These are phyloP conservation scores for Afroboletus lepidellus DNA, from an alignment of 1,284 basidiomycete genomes.

Conservation along the genomic window DNA sequence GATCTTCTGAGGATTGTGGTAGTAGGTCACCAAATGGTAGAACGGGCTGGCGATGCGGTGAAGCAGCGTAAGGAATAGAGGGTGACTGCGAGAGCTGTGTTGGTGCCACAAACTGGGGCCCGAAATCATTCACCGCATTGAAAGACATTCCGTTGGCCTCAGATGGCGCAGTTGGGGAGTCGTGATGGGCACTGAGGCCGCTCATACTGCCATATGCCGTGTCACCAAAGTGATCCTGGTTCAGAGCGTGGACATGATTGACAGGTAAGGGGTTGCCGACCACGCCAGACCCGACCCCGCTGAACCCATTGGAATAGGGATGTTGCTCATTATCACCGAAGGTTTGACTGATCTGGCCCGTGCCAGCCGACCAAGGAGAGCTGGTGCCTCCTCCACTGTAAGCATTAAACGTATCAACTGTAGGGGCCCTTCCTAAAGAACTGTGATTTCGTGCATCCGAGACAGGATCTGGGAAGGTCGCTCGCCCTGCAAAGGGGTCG, in stretches of 20 bases:
- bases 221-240: slow-evolving; percentile 30
- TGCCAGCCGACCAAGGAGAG: slow-evolving; percentile 40
- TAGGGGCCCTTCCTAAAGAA: slow-evolving; percentile 35
- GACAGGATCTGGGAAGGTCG: slow-evolving; percentile 35
- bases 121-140: slow-evolving; percentile 19
- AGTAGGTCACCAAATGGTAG: slow-evolving; percentile 26
- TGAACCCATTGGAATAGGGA: slow-evolving; percentile 29
- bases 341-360: slow-evolving; percentile 20
- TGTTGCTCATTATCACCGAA: slow-evolving; percentile 26
- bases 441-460: slow-evolving; percentile 38
- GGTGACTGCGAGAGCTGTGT: slow-evolving; percentile 30
- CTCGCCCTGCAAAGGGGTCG: slow-evolving; percentile 37
- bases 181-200: slow-evolving; percentile 22
- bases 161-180: slow-evolving; percentile 20
- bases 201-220: slow-evolving; percentile 23
- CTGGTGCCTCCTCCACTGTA: slow-evolving; percentile 35
- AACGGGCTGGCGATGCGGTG: slow-evolving; percentile 21
- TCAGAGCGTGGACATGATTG: slow-evolving; percentile 23
- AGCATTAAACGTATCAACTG: slow-evolving; percentile 45
- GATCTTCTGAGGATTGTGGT: slow-evolving; percentile 21
- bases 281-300: slow-evolving; percentile 18
- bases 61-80: slow-evolving; percentile 27
- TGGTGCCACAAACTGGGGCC: slow-evolving; percentile 22
- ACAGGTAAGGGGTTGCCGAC: slow-evolving; percentile 20
- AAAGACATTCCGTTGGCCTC: slow-evolving; percentile 29